These are phyloP conservation scores for Eremothecium gossypii DNA, from an alignment of 1,139 yeast genomes.

Conservation along the genomic window DNA sequence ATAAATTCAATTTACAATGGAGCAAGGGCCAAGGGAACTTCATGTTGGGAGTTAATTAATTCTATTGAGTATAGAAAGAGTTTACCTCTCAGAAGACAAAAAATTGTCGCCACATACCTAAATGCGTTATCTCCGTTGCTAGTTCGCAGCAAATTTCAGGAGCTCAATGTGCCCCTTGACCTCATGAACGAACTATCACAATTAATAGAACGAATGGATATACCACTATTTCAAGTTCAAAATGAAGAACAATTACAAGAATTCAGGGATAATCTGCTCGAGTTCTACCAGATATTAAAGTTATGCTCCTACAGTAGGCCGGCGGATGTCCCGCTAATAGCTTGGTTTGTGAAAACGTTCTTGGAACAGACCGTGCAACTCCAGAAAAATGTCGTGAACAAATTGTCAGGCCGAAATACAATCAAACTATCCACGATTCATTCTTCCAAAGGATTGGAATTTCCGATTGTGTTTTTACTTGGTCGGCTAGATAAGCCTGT, in stretches of 20 bases:
- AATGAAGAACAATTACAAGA: too few relatives aligned
- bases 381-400: constrained; percentile 16
- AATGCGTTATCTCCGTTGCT: constrained; percentile 10
- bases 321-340: constrained; percentile 20
- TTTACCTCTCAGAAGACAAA: constrained; percentile 11
- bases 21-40: constrained; percentile 9
- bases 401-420: constrained; percentile 17
- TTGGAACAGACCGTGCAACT: constrained; percentile 35
- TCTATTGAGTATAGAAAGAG: constrained; percentile 13
- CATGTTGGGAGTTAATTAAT: constrained; percentile 23
- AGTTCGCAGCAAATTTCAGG: constrained; percentile 5
- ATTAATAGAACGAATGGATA: too few relatives aligned
- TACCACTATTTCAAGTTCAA: too few relatives aligned
- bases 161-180: neutral
- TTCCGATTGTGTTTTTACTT: constrained; percentile 54
- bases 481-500: constrained; percentile 28
- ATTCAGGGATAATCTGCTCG: constrained; percentile 12
- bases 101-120: constrained; percentile 12
- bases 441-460: constrained; percentile 64
- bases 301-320: constrained; percentile 20
- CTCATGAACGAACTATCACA: constrained; percentile 4
- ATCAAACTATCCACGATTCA: constrained; percentile 57
- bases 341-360: constrained; percentile 40
- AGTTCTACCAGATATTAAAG: constrained; percentile 27
- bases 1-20: constrained; percentile 18